phyloP scores from a whole-genome alignment of 2,329 filamentous ascomycete genomes.

The Aspergillus hiratsukae region DNA sequence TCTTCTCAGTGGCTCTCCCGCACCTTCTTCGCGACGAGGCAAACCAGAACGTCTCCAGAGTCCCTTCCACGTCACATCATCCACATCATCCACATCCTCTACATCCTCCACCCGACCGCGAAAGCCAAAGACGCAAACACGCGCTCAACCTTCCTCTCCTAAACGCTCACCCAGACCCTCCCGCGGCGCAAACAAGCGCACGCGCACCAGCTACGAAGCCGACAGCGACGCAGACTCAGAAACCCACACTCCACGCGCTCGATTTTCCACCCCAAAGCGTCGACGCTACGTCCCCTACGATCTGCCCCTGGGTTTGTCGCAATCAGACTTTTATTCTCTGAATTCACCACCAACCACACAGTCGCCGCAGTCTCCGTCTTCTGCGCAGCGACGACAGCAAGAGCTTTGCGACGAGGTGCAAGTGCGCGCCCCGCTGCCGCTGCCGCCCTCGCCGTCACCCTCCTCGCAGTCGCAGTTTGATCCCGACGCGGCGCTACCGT shows the following conservation, averaged over 20 bases:
- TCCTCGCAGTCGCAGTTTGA: conserved; percentile 13
- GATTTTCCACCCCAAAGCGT: conserved; percentile 44
- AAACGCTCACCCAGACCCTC: conserved; percentile 20
- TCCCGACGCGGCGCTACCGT: conserved; percentile 33
- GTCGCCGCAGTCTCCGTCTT: conserved; percentile 27
- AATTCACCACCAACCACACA: conserved; percentile 31
- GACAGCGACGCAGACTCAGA: conserved; percentile 12
- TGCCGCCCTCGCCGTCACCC: conserved; percentile 2
- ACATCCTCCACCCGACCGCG: conserved; percentile 27
- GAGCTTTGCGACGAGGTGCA: conserved; percentile 4
- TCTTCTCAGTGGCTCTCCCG: conserved; percentile 38
- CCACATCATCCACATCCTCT: conserved; percentile 24
- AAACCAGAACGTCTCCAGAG: conserved; percentile 39
- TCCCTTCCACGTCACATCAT: conserved; percentile 30
- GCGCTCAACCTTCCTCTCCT: conserved; percentile 16
- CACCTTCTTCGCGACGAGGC: conserved; percentile 30
- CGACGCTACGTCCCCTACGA: conserved; percentile 38
- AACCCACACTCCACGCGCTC: conserved; percentile 12
- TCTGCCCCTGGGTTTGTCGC: conserved; percentile 42
- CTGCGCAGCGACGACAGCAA: conserved; percentile 14
- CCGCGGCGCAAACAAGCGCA: conserved; percentile 38
- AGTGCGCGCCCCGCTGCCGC: conserved; percentile 6
- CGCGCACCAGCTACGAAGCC: conserved; percentile 29
- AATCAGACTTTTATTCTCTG: conserved; percentile 42
- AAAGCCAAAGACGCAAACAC: conserved; percentile 10